Evolutionary conservation across 2,329 filamentous ascomycete species (phyloP).

Genomic region (Byssochlamys sp.): DNA sequence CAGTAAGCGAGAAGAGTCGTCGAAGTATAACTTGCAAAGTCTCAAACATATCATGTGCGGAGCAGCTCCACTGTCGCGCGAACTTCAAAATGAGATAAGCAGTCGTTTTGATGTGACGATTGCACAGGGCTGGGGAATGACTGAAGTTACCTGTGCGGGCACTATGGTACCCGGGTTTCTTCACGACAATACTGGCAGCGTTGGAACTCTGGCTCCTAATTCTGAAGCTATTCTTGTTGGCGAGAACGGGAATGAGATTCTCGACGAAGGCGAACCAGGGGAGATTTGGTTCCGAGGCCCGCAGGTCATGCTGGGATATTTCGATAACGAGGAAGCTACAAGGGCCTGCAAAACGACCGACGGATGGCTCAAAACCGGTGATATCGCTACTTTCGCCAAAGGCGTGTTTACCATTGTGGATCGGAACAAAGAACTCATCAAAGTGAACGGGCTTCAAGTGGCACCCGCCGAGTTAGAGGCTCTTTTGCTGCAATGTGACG

Average conservation of each 20-base stretch:
- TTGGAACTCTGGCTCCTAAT: conserved; percentile 48
- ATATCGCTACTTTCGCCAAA: conserved; percentile 17
- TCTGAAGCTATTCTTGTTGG: conserved; percentile 46
- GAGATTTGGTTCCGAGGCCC: conserved; percentile 25
- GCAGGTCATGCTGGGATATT: conserved; percentile 18
- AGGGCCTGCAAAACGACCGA: conserved; percentile 13
- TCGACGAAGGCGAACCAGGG: conserved; percentile 31
- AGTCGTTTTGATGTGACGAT: conserved; percentile 32
- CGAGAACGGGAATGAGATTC: conserved; percentile 44
- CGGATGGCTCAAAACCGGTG: conserved; percentile 23
- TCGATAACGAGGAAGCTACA: conserved; percentile 39
- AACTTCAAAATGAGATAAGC: conserved; percentile 41
- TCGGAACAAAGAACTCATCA: conserved; percentile 26
- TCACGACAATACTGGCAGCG: conserved; percentile 24
- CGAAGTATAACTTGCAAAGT: conserved; percentile 59
- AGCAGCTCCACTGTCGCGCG: conserved; percentile 57
- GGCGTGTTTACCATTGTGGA: conserved; percentile 14
- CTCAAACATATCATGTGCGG: conserved; percentile 53
- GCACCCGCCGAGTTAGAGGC: conserved; percentile 32
- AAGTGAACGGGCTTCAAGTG: conserved; percentile 27
- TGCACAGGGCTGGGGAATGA: conserved; percentile 54
- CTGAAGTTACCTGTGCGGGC: conserved; percentile 39
- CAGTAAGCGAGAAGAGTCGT: conserved; percentile 58
- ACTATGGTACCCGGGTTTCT: conserved; percentile 29
- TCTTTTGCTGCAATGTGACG: conserved; percentile 24